Percentiles rank a stretch among this genome's conserved stretches.
These are phyloP conservation scores for Phaeoacremonium minimum DNA, from an alignment of 2,329 filamentous ascomycete species.

Conservation along the genomic window DNA sequence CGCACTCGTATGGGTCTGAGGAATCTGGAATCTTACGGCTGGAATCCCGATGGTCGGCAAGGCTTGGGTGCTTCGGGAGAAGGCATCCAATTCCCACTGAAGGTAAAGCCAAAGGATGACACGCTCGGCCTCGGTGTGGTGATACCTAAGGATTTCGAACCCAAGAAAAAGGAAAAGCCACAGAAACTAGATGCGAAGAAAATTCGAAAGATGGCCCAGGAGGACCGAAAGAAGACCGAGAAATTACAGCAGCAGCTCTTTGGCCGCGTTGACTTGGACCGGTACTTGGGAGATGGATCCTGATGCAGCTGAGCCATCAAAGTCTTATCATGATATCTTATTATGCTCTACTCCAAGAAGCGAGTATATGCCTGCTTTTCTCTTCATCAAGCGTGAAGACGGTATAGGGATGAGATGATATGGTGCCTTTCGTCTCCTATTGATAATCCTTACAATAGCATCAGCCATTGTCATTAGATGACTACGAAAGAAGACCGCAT, in stretches of 20 bases:
- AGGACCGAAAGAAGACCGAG: constrained; percentile 59
- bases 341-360: too few relatives aligned
- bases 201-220: constrained; percentile 55
- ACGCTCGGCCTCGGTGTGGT: constrained; percentile 66
- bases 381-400: too few relatives aligned
- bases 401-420: too few relatives aligned
- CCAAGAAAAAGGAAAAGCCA: constrained; percentile 34
- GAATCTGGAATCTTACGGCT: constrained; percentile 63
- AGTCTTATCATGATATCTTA: background rate
- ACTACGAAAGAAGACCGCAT: too few relatives aligned
- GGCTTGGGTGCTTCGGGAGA: constrained; percentile 69
- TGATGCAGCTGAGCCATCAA: too few relatives aligned
- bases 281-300: constrained; percentile 54
- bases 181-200: constrained; percentile 69
- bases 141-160: constrained; percentile 32
- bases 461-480: too few relatives aligned
- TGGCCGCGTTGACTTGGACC: constrained; percentile 68
- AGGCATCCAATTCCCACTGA: constrained; percentile 74
- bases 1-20: constrained; percentile 65
- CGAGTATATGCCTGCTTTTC: too few relatives aligned
- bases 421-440: too few relatives aligned
- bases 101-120: constrained; percentile 66
- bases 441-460: too few relatives aligned
- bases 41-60: constrained; percentile 67
- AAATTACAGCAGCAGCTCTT: constrained; percentile 69